Base-by-base conservation (phyloP, 169 alveolate species). In the Plasmodium yoelii region DNA sequence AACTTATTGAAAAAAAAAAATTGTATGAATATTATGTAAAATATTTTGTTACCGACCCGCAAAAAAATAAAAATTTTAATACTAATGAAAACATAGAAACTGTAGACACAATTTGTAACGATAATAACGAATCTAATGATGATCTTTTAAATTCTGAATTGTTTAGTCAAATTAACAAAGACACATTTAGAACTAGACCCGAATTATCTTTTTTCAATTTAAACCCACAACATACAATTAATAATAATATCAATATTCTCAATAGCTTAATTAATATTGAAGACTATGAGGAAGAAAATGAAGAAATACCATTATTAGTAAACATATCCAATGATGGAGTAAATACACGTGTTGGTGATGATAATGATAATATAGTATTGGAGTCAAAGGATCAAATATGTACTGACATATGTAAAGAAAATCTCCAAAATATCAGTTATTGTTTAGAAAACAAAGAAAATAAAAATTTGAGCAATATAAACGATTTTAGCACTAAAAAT, bases 141-240 rank as follows among this genome's bases (percentile, higher is more conserved):
- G 69, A 82, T 47, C 22, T 51, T 46, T 42, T 68, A 12, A 56
- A 86, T 72, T 86, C 87, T 22, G 91, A 86, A 86, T 70, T 86
- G 67, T 86, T 86, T 44, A 86, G 91, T 64, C 91, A 86, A 86
- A 86, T 86, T 51, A 86, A 86, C 59, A 86, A 86, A 72, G 91
- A 86, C 28, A 86, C 91, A 0, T 86, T 86, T 86, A 51, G 91
- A 86, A 86, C 91, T 34, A 42, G 91, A 69, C 87, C 91, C 6
- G 91, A 86, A 53, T 61, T 86, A 26, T 86, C 91, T 8, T 86
- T 86, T 86, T 86, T 86, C 51, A 86, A 53, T 70, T 57, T 86
- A 63, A 68, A 86, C 26, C 91, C 91, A 28, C 77, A 86, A 53
- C 75, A 86, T 13, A 86, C 91, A 19, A 86, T 86, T 86, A 86